Percentiles rank a stretch among this genome's conserved stretches.
Conservation (phyloP, 306 rosid species). For the Prunus campanulata region DNA sequence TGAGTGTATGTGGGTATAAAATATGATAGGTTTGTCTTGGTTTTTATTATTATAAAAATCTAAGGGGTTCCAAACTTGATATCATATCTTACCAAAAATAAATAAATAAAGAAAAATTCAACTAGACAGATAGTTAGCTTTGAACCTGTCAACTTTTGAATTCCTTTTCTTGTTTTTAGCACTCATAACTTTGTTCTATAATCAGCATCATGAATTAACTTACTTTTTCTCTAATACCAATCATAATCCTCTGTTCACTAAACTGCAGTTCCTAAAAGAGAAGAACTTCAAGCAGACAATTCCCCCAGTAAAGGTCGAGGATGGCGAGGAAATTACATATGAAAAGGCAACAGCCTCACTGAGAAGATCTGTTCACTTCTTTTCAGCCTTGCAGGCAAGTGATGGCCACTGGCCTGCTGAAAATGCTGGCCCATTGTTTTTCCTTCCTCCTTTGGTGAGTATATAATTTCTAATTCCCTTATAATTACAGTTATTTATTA, state of each 20-base stretch:
- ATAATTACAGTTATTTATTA: not conserved
- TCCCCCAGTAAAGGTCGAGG: slow-evolving; percentile 40
- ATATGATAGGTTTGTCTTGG: too few relatives aligned
- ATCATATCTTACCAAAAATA: too few relatives aligned
- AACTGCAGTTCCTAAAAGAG: slow-evolving; percentile 42
- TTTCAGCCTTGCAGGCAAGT: slow-evolving; percentile 52
- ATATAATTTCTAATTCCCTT: not conserved
- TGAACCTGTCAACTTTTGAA: too few relatives aligned
- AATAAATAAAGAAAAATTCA: too few relatives aligned
- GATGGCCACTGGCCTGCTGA: slow-evolving; percentile 92
- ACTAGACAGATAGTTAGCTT: too few relatives aligned
- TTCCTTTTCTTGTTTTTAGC: too few relatives aligned
- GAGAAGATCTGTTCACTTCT: slow-evolving; percentile 41
- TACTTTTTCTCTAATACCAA: not conserved
- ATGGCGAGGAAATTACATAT: slow-evolving; percentile 40
- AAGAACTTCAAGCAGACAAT: slow-evolving; percentile 59
- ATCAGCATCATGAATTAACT: too few relatives aligned
- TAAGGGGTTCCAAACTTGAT: too few relatives aligned
- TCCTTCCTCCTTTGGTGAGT: slow-evolving; percentile 69
- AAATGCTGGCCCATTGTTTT: slow-evolving; percentile 66
- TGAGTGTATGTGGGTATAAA: too few relatives aligned
- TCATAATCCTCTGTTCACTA: not conserved
- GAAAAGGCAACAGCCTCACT: slow-evolving; percentile 33
- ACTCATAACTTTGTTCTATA: too few relatives aligned
- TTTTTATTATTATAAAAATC: too few relatives aligned